These are phyloP conservation scores for Rhizophagus clarus DNA, from an alignment of 192 early-diverging fungal species.

Conservation along the genomic window DNA sequence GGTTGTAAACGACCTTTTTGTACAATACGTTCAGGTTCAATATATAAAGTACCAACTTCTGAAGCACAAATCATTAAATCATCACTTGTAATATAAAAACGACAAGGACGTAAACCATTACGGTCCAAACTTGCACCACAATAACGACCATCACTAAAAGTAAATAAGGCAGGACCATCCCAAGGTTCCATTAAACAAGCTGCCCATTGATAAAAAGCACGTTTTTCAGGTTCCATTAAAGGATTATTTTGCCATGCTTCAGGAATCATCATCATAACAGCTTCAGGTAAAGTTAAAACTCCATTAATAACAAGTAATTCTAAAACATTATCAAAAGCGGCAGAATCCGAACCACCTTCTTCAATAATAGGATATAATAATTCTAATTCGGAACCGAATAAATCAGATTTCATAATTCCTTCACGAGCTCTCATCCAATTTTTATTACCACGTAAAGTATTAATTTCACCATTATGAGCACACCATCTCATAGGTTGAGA, in stretches of 20 bases:
- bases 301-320: conserved; percentile 94
- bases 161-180: conserved; percentile 98
- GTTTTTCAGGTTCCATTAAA: conserved; percentile 82
- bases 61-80: conserved; percentile 98
- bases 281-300: conserved; percentile 88
- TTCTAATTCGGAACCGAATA: conserved; percentile 78
- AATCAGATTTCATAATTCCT: conserved; percentile 85
- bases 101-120: conserved; percentile 97
- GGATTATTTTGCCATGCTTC: conserved; percentile 97
- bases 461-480: conserved; percentile 99
- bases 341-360: conserved; percentile 94
- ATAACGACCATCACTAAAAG: conserved; percentile 96
- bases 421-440: conserved; percentile 99
- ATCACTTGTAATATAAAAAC: conserved; percentile 90
- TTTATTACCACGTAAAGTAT: conserved; percentile 98
- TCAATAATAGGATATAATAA: conserved; percentile 92
- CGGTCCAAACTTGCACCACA: conserved; percentile 98
- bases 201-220: conserved; percentile 97
- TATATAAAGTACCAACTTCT: conserved; percentile 89
- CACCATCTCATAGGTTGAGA: conserved; percentile 98
- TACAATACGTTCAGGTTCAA: conserved; percentile 78
- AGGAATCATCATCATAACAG: conserved; percentile 99
- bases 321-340: conserved; percentile 95
- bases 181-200: conserved; percentile 97
- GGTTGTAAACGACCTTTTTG: conserved; percentile 95